Conservation (phyloP, 208 protist species). For the Wallacemonas rigidus region DNA sequence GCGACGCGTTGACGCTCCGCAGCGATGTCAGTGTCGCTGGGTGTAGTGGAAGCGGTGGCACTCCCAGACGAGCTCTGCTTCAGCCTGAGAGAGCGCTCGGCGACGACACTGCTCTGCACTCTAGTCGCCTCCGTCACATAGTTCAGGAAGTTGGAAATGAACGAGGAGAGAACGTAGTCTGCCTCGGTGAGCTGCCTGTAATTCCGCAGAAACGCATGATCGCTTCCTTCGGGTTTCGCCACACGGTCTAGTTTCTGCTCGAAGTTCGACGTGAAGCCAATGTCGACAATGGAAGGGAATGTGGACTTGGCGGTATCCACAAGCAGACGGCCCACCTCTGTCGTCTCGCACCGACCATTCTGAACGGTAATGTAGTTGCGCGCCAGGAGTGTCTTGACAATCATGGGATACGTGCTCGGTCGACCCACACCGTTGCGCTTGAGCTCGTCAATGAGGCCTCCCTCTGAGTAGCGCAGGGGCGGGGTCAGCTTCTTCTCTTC, state of each 20-base stretch:
- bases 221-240: constrained; percentile 60
- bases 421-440: constrained; percentile 86
- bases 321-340: constrained; percentile 69
- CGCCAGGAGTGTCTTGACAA: constrained; percentile 85
- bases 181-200: constrained; percentile 53
- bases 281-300: constrained; percentile 90
- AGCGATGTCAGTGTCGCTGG: constrained; percentile 41
- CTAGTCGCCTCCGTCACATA: constrained; percentile 86
- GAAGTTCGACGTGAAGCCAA: constrained; percentile 87
- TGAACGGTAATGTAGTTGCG: constrained; percentile 87
- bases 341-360: constrained; percentile 83
- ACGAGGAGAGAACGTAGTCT: constrained; percentile 86
- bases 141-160: constrained; percentile 83
- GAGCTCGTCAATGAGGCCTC: constrained; percentile 86
- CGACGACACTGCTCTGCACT: constrained; percentile 63
- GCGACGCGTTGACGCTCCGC: constrained; percentile 44
- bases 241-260: constrained; percentile 90
- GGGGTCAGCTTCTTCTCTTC: constrained; percentile 59
- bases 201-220: constrained; percentile 20
- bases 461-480: constrained; percentile 81
- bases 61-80: constrained; percentile 30
- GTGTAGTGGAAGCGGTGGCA: not conserved
- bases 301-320: constrained; percentile 71
- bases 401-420: constrained; percentile 91
- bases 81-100: constrained; percentile 62